A percentile compares a stretch with the other conserved stretches of the same genome.
Evolutionary conservation across 441 rosid genomes (phyloP).

Genomic region (Aquilaria agallochum): DNA sequence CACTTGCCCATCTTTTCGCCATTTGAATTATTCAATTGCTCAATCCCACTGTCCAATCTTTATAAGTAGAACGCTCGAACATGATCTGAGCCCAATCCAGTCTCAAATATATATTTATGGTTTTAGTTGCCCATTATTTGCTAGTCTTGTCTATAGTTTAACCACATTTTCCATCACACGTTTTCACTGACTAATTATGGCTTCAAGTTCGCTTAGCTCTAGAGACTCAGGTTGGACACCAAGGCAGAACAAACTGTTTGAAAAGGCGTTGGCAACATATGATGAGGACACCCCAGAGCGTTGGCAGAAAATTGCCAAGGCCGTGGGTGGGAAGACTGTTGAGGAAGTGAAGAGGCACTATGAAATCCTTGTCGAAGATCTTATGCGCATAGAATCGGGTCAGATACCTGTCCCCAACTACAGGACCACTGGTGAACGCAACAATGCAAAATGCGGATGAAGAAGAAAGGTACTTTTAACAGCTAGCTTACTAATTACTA

Average conservation of each 20-base stretch:
- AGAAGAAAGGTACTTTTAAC: slow-evolving; percentile 12
- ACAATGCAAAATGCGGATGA: slow-evolving; percentile 11
- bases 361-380: slow-evolving; percentile 30
- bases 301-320: slow-evolving; percentile 36
- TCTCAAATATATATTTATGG: not conserved
- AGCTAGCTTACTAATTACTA: not conserved
- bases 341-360: slow-evolving; percentile 37
- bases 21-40: slow-evolving; percentile 24
- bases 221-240: slow-evolving; percentile 23
- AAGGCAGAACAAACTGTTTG: slow-evolving; percentile 30
- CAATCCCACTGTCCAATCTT: slow-evolving; percentile 16
- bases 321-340: slow-evolving; percentile 30
- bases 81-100: slow-evolving; percentile 7
- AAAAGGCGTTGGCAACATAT: slow-evolving; percentile 23
- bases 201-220: slow-evolving; percentile 26
- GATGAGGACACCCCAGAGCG: slow-evolving; percentile 32
- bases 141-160: too few species aligned
- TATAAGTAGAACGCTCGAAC: slow-evolving; percentile 11
- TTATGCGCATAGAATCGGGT: slow-evolving; percentile 26
- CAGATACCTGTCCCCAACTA: slow-evolving; percentile 32
- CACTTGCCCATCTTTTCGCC: slow-evolving; percentile 15
- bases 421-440: slow-evolving; percentile 5
- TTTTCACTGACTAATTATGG: slow-evolving; percentile 17
- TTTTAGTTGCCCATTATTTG: too few species aligned
- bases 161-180: too few species aligned